These are phyloP conservation scores for Martiniozyma abietophila DNA, from an alignment of 805 yeast species.

Conservation along the genomic window DNA sequence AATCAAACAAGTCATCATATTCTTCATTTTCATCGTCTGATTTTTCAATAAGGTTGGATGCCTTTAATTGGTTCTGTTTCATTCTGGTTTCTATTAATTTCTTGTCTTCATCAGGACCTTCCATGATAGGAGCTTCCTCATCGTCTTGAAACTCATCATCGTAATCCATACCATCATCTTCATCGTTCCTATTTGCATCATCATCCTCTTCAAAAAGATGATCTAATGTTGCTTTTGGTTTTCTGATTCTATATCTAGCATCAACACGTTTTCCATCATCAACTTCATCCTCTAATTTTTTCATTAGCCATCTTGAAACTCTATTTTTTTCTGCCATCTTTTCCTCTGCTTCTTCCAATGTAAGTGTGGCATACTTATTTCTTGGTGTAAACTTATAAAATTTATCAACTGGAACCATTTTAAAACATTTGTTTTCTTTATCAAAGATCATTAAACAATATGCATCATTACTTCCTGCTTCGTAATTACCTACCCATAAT, in stretches of 20 bases:
- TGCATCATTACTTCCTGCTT: slow-evolving; percentile 80
- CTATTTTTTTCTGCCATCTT: slow-evolving; percentile 69
- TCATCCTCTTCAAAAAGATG: slow-evolving; percentile 21
- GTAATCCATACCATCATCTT: slow-evolving; percentile 77
- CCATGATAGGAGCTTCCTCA: slow-evolving; percentile 97
- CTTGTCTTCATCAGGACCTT: slow-evolving; percentile 92
- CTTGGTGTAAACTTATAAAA: slow-evolving; percentile 90
- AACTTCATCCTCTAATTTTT: slow-evolving; percentile 63
- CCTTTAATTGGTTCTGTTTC: slow-evolving; percentile 76
- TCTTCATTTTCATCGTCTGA: slow-evolving; percentile 58
- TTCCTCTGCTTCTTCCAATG: slow-evolving; percentile 89
- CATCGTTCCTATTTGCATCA: slow-evolving; percentile 50
- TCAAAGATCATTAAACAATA: slow-evolving; percentile 81
- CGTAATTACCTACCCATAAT: slow-evolving; percentile 93
- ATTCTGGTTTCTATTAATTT: slow-evolving; percentile 79
- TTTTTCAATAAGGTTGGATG: slow-evolving; percentile 56
- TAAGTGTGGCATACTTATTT: slow-evolving; percentile 85
- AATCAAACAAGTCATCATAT: slow-evolving; percentile 60
- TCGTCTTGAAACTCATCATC: slow-evolving; percentile 98
- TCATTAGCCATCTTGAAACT: slow-evolving; percentile 94
- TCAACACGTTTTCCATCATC: slow-evolving; percentile 46
- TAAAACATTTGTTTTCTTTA: slow-evolving; percentile 63
- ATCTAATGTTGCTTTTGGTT: slow-evolving; percentile 32
- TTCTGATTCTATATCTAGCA: slow-evolving; percentile 35
- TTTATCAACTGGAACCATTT: slow-evolving; percentile 91